A percentile compares a stretch with the other conserved stretches of the same genome.
Evolutionary conservation across 2,329 filamentous ascomycete genomes (phyloP).

Genomic region (Penicillium thymicola): DNA sequence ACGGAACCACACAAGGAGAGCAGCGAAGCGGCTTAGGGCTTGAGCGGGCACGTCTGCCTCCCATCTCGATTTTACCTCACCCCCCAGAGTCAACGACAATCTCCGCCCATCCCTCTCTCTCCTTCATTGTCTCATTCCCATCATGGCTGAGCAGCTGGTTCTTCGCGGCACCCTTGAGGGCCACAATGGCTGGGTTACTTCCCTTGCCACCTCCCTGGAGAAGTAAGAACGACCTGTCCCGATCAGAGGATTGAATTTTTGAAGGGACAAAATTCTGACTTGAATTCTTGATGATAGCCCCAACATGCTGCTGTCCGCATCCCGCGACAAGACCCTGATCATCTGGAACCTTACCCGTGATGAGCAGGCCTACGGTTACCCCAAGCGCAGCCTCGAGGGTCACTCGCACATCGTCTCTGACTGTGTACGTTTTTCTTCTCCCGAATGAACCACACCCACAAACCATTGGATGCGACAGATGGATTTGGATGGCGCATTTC

Average conservation of each 20-base stretch:
- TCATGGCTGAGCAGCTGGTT: constrained; percentile 91
- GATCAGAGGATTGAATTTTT: constrained; percentile 25
- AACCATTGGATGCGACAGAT: constrained; percentile 12
- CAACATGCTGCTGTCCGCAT: constrained; percentile 98
- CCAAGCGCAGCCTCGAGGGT: constrained; percentile 96
- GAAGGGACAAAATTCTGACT: constrained; percentile 38
- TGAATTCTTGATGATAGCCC: constrained; percentile 58
- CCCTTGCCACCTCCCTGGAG: constrained; percentile 96
- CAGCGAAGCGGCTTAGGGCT: constrained; percentile 40
- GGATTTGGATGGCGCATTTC: constrained; percentile 4
- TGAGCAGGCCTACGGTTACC: constrained; percentile 96
- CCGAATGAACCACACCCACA: constrained; percentile 10
- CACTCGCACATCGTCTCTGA: constrained; percentile 99
- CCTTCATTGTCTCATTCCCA: constrained; percentile 41
- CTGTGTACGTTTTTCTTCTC: constrained; percentile 71
- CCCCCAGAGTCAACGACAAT: constrained; percentile 40
- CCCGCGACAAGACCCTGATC: constrained; percentile 98
- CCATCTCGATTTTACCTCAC: constrained; percentile 39
- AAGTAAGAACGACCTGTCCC: constrained; percentile 62
- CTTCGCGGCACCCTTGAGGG: constrained; percentile 96
- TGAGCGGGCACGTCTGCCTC: constrained; percentile 34
- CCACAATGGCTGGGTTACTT: constrained; percentile 99
- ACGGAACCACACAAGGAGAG: constrained; percentile 28
- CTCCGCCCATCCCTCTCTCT: constrained; percentile 41
- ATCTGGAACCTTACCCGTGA: constrained; percentile 99